Evolutionary conservation across 352 stramenopile genomes (phyloP).

Genomic region (Phytophthora hybrid): DNA sequence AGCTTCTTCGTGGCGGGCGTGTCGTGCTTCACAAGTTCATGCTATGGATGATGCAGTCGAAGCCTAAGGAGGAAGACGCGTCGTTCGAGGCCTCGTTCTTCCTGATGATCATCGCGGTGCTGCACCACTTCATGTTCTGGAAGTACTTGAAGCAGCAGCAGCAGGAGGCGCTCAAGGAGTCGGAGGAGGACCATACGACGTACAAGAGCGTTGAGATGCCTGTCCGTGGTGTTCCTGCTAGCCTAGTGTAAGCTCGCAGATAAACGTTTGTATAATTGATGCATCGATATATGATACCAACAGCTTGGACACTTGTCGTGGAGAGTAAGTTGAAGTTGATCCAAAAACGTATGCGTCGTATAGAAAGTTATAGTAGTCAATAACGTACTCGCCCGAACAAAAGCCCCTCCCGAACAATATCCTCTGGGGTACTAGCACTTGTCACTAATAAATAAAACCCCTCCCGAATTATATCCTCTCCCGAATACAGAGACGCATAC

Average conservation of each 20-base stretch:
- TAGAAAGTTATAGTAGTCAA: too few species aligned
- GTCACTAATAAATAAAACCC: too few species aligned
- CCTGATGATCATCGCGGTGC: conserved; percentile 53
- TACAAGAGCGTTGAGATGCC: conserved; percentile 7
- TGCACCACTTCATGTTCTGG: conserved; percentile 47
- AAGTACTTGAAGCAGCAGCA: conserved; percentile 29
- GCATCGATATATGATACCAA: too few species aligned
- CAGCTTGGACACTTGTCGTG: too few species aligned
- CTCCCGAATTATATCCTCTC: too few species aligned
- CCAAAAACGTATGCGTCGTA: too few species aligned
- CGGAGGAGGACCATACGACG: conserved; percentile 17
- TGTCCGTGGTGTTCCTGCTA: background rate
- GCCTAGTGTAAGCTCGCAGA: background rate
- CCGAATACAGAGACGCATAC: too few species aligned
- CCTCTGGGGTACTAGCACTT: too few species aligned
- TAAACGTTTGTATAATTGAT: too few species aligned
- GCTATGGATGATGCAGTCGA: conserved; percentile 58
- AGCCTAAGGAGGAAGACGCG: conserved; percentile 60
- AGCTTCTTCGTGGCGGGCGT: conserved; percentile 15
- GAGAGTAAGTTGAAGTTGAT: too few species aligned
- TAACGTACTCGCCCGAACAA: too few species aligned
- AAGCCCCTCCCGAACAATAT: too few species aligned
- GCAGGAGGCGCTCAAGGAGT: conserved; percentile 1
- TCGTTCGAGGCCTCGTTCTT: conserved; percentile 61
- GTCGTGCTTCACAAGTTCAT: conserved; percentile 17